These are phyloP conservation scores for Pilatotrama ljubarskyi DNA, from an alignment of 768 basidiomycete genomes.

Conservation along the genomic window DNA sequence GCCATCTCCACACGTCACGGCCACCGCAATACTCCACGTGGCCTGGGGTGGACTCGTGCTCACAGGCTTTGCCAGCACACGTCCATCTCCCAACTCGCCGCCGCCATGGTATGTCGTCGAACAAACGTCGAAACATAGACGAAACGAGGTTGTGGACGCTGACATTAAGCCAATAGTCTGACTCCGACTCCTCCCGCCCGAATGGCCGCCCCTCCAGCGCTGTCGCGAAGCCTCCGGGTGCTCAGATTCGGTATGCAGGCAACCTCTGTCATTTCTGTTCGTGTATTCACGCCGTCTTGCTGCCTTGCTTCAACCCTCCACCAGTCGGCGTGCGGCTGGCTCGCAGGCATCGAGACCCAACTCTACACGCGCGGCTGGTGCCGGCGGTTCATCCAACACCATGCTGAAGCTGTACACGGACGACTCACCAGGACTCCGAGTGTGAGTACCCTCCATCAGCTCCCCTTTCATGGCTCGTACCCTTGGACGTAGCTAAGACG, in stretches of 20 bases:
- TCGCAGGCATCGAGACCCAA: constrained; percentile 73
- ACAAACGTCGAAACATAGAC: not conserved
- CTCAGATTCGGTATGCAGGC: constrained; percentile 71
- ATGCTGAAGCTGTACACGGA: constrained; percentile 99
- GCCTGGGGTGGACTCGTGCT: constrained; percentile 7
- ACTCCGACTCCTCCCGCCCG: constrained; percentile 64
- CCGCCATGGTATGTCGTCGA: constrained; percentile 36
- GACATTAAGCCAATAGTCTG: constrained; percentile 56
- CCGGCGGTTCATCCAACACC: constrained; percentile 95
- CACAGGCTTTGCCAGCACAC: constrained; percentile 30
- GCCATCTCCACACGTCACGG: not conserved
- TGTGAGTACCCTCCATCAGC: constrained; percentile 59
- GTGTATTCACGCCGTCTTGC: not conserved
- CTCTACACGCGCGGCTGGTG: constrained; percentile 87
- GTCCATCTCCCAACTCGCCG: constrained; percentile 20
- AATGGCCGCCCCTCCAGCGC: constrained; percentile 38
- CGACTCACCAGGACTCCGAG: constrained; percentile 94
- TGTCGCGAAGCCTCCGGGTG: constrained; percentile 74
- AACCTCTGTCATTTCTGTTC: not conserved
- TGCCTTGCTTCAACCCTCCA: not conserved
- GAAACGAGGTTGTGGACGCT: not conserved
- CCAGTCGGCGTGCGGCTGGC: constrained; percentile 73
- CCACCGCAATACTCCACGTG: constrained; percentile 22
- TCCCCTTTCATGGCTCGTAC: not conserved
- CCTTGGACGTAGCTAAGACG: not conserved